Conservation (phyloP, 1,284 basidiomycete species). For the Leccinum fallax region DNA sequence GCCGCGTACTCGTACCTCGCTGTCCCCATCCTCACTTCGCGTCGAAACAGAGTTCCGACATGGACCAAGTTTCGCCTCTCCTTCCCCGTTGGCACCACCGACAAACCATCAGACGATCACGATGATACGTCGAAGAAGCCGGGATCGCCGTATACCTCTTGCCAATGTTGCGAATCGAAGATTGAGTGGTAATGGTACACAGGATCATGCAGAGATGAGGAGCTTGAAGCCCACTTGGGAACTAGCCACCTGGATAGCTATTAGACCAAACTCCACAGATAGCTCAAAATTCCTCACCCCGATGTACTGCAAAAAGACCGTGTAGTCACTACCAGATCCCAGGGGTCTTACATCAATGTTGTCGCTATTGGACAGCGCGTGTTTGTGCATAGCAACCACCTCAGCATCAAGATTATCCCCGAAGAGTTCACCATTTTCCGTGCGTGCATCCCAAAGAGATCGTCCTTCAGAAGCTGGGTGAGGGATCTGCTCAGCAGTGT, state of each 20-base stretch:
- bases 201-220: conserved; percentile 51
- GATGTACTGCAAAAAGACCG: conserved; percentile 63
- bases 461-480: conserved; percentile 47
- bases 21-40: too few relatives aligned
- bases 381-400: conserved; percentile 30
- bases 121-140: conserved; percentile 47
- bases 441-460: conserved; percentile 54
- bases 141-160: conserved; percentile 73
- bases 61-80: too few relatives aligned
- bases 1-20: too few relatives aligned
- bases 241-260: conserved; percentile 48
- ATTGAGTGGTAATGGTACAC: conserved; percentile 80
- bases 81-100: too few relatives aligned
- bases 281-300: conserved; percentile 42
- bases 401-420: conserved; percentile 33
- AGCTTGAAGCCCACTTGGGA: conserved; percentile 57
- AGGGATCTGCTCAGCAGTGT: conserved; percentile 59
- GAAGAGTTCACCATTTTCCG: conserved; percentile 30
- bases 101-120: too few relatives aligned
- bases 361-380: conserved; percentile 23
- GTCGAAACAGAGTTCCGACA: too few relatives aligned
- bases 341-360: conserved; percentile 41
- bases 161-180: conserved; percentile 76
- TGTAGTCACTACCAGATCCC: conserved; percentile 74
- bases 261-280: conserved; percentile 13